Base-by-base conservation (phyloP, 805 yeast species). In the Saccharomycopsis guyanensis region DNA sequence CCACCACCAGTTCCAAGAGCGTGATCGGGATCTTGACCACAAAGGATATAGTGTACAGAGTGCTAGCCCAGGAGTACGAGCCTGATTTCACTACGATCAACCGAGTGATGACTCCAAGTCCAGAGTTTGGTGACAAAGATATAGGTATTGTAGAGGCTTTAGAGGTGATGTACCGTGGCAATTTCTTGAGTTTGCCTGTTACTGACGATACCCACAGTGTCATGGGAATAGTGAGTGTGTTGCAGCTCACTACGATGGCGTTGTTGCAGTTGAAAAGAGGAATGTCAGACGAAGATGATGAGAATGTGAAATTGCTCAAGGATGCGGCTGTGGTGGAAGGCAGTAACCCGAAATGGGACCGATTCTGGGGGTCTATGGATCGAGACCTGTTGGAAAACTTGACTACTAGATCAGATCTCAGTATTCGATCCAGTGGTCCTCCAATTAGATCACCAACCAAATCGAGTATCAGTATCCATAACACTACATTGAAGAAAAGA, bases 1-100 rank as follows among this genome's bases (percentile, higher is more conserved):
- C 59, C 0, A 56, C 65, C 0, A 48, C 58, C 15, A 40, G 57
- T 10, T 54, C 59, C 7, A 61, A 62, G 42, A 62, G 62, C 40
- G 63, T 69, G 1, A 68, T 71, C 49, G 76, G 75, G 0, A 71
- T 71, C 43, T 59, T 71, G 43, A 71, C 75, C 1, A 68, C 69
- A 38, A 71, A 70, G 52, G 76, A 71, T 55, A 61, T 70, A 16
- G 69, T 67, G 18, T 68, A 63, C 40, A 55, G 73, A 37, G 74
- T 69, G 0, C 48, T 71, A 18, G 50, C 72, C 1, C 56, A 57
- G 38, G 58, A 57, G 3, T 56, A 64, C 31, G 66, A 70, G 53
- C 65, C 72, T 0, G 50, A 46, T 12, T 55, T 57, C 2, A 65
- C 70, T 8, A 66, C 65, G 4, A 66, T 71, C 22, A 68, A 68